These are phyloP conservation scores for Septoria linicola DNA, from an alignment of 2,329 filamentous ascomycete genomes.

Conservation along the genomic window DNA sequence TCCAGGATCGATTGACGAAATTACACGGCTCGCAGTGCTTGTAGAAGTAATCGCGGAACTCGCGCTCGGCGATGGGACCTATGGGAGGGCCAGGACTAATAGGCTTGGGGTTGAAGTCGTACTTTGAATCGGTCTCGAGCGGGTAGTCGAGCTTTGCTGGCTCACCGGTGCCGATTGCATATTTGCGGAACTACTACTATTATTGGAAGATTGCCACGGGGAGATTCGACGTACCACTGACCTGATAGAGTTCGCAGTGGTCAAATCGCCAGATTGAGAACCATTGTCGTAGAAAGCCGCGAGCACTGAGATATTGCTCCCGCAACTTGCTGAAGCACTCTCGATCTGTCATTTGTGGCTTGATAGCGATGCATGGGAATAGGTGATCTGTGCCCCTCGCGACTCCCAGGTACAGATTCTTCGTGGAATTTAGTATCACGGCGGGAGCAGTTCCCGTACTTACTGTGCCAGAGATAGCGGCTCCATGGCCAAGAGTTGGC, in stretches of 20 bases:
- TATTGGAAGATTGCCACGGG: not conserved
- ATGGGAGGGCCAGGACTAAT: not conserved
- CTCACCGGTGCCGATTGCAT: not conserved
- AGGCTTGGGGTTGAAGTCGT: not conserved
- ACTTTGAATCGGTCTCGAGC: not conserved
- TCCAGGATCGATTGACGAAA: not conserved
- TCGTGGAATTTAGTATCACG: no score
- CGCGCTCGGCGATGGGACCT: not conserved
- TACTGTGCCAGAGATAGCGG: no score
- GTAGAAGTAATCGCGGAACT: constrained; percentile 8
- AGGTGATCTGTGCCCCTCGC: not conserved
- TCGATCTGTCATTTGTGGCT: not conserved
- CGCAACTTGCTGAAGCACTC: not conserved
- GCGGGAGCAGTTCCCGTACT: no score
- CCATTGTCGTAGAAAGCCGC: not conserved
- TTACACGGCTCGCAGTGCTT: not conserved
- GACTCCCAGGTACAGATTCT: constrained; percentile 50
- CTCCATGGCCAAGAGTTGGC: no score
- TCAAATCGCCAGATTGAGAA: constrained; percentile 15
- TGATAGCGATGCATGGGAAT: not conserved
- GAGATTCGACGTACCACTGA: not conserved
- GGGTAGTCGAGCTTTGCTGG: not conserved
- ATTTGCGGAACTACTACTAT: not conserved
- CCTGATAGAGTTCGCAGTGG: constrained; percentile 12
- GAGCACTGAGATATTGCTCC: not conserved